Evolutionary conservation across 1,139 yeast species (phyloP), one percentile per base, ranked within the genome.

Genomic region (Candida sp.): DNA sequence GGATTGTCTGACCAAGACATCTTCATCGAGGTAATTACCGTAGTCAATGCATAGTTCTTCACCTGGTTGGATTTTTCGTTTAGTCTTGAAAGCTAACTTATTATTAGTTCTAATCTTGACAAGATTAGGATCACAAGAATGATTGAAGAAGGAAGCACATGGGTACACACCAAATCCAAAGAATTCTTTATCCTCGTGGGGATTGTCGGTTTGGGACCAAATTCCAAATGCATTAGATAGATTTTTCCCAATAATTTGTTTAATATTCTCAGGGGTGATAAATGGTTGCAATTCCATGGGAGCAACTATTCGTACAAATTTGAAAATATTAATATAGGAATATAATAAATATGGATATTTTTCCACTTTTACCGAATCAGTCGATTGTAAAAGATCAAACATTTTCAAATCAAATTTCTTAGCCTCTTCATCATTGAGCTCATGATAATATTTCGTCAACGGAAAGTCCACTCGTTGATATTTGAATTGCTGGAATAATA

Each of bases 221-320:
- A 83, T 80, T 0, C 90, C 90, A 62, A 84, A 84, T 0, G 90
- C 84, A 56, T 84, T 84, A n/a, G 87, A 84, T 33, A 83, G 75
- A 49, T 82, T 86, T 34, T 75, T 67, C 2, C 90, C 90, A 39
- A 82, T 66, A 4, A 80, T 71, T 6, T 66, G 61, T 40, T 88
- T 66, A 21, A 84, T 62, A 3, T 52, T 51, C 4, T 58, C 57
- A 1, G 76, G 61, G 2, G 75, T 67, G 12, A 82, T 61, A n/a
- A 60, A 55, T 1, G 60, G 57, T 39, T 66, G 71, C 29, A 79
- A 57, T 21, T 54, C 53, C 0, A 52, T 51, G 0, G 80, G 77
- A n/a, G 77, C 59, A 6, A 74, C 58, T 3, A 74, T 52, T 44
- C 61, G 64, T 33, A 83, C 57, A 49, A 80, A 79, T 55, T 79